Evolutionary conservation across 805 yeast species (phyloP).

Genomic region (Candida germanica): DNA sequence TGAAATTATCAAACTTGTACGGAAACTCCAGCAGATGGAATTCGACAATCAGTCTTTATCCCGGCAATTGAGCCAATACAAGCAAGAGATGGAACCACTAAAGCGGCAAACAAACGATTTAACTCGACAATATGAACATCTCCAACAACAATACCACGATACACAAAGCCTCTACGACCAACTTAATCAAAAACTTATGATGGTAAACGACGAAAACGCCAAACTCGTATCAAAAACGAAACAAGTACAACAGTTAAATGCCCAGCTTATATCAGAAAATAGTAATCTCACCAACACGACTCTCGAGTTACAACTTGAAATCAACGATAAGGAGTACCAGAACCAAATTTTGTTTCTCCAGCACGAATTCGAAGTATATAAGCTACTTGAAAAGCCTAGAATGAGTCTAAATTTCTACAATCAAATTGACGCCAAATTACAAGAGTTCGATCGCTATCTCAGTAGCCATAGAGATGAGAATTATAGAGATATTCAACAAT

Average conservation of each 20-base stretch:
- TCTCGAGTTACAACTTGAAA: conserved; percentile 7
- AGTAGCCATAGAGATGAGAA: conserved; percentile 5
- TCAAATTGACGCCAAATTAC: conserved; percentile 8
- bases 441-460: conserved; percentile 10
- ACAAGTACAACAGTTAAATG: not conserved
- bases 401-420: conserved; percentile 7
- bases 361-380: conserved; percentile 4
- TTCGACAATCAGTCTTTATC: not conserved
- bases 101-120: not conserved
- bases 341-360: conserved; percentile 5
- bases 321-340: conserved; percentile 9
- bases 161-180: not conserved
- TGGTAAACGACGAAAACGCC: conserved; percentile 2
- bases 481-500: conserved; percentile 5
- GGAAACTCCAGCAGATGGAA: not conserved
- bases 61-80: not conserved
- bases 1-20: not conserved
- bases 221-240: not conserved
- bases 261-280: not conserved
- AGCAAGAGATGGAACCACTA: not conserved
- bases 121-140: not conserved
- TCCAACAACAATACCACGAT: not conserved
- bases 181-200: not conserved
- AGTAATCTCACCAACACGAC: not conserved
- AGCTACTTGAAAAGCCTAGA: conserved; percentile 7